Evolutionary conservation across 345 rosid genomes (phyloP).

Genomic region (Gossypium turneri): DNA sequence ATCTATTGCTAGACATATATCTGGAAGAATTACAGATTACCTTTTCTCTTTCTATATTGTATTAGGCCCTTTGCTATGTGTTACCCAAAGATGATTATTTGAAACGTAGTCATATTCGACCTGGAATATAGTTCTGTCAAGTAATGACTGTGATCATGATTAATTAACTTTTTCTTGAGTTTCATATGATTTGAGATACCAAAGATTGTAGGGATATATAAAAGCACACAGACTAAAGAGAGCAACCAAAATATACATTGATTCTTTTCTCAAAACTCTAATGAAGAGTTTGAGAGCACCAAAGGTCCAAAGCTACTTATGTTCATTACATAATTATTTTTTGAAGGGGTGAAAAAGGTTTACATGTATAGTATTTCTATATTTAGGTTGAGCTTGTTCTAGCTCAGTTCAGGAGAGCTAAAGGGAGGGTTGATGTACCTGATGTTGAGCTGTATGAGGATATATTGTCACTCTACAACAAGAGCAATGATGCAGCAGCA

Average conservation of each 20-base stretch:
- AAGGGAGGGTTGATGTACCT: slow-evolving; percentile 67
- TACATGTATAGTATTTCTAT: slow-evolving; percentile 1
- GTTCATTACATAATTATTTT: not conserved
- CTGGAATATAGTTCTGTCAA: not conserved
- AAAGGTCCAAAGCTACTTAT: not conserved
- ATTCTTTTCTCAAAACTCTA: not conserved
- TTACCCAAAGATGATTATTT: slow-evolving; percentile 9
- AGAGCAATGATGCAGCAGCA: slow-evolving; percentile 38
- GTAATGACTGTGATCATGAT: not conserved
- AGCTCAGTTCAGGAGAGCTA: slow-evolving; percentile 79
- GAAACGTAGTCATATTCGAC: not conserved
- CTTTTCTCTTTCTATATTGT: not conserved
- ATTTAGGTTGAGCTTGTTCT: slow-evolving; percentile 86
- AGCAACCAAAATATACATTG: not conserved
- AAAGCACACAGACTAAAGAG: not conserved
- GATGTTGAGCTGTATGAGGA: slow-evolving; percentile 59
- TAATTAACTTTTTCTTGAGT: not conserved
- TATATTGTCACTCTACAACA: slow-evolving; percentile 57
- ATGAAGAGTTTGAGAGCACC: not conserved
- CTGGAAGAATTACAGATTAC: not conserved
- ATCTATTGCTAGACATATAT: not conserved
- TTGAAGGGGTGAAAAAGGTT: not conserved
- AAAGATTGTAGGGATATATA: not conserved
- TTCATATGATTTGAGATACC: not conserved
- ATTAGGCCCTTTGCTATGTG: not conserved